phyloP scores from a whole-genome alignment of 176 grass and related monocot genomes.

The Echinochloa phyllopogon region DNA sequence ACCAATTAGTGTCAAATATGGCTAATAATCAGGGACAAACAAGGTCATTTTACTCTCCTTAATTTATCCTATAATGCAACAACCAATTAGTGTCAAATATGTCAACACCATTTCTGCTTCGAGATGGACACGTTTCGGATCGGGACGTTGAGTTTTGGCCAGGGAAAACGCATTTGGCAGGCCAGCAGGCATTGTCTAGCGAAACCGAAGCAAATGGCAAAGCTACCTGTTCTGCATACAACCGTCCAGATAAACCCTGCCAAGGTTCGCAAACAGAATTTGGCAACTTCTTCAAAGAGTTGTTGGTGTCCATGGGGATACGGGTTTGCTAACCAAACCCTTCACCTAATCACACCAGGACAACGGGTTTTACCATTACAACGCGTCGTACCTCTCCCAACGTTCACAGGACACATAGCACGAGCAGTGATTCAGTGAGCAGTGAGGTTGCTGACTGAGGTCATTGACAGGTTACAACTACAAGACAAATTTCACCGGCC shows the following conservation, averaged over 20 bases:
- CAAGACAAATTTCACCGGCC: slow-evolving; percentile 33
- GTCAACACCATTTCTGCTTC: neutral
- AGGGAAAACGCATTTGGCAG: neutral
- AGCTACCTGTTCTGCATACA: neutral
- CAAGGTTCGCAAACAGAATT: neutral
- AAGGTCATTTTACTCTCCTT: too few species aligned
- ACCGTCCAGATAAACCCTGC: slow-evolving; percentile 3
- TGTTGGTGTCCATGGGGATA: neutral
- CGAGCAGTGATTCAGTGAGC: neutral
- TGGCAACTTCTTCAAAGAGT: neutral
- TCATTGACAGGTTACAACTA: neutral
- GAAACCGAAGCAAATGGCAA: neutral
- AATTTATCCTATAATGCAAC: too few species aligned
- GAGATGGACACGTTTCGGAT: neutral
- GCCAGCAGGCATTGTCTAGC: neutral
- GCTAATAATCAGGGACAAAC: too few species aligned
- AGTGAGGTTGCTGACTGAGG: neutral
- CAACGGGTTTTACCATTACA: neutral
- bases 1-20: too few species aligned
- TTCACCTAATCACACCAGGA: slow-evolving; percentile 16
- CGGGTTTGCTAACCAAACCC: neutral
- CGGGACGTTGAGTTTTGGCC: neutral
- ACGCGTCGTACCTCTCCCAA: neutral
- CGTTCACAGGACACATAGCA: neutral
- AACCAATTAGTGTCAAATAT: too few species aligned